Base-by-base conservation (phyloP, 2,329 filamentous ascomycete species). In the Aspergillus fumigatiaffinis region DNA sequence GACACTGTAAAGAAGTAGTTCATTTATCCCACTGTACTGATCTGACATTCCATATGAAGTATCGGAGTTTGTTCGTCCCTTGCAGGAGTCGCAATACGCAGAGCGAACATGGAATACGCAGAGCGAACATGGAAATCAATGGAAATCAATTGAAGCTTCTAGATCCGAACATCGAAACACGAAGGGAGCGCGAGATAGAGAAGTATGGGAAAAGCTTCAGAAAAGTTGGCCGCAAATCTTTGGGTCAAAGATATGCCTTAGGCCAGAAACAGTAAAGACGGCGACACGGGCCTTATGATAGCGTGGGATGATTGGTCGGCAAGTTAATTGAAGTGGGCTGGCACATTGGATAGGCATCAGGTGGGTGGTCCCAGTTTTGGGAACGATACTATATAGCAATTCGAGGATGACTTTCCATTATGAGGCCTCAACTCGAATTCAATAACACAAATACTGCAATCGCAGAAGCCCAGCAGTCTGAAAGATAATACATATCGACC, bases 1-100 rank as follows among this genome's bases (percentile, higher is more conserved):
- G 8, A 42, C 50, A 46, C 28, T 60, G 48, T 59, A 14, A 53
- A 28, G 42, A 23, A 26, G 47, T 26, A 35, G 8, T 50, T 20
- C 20, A 23, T 47, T 23, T 23, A 23, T 26, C 21, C 25, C 10
- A 14, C 44, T 26, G 21, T 7, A 17, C 14, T 8, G 23, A 14
- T 25, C 21, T 6, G n/a, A 20, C 32, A 35, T 17, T 17, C 32
- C 5, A 35, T 14, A 17, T 14, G 14, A 35, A 6, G 32, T 17
- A 35, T 35, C 14, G 14, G 32, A 35, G 14, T 17, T 17, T 9
- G 41, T n/a, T 44, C 41, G 21, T 44, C 21, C 3, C 41, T 21
- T 44, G 32, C 32, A 17, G 10, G 29, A 12, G 5, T 7, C 2
- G 14, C 32, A 47, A 17, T 21, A 53, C 10, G 21, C n/a, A 17